Evolutionary conservation across 148 eudicot species (phyloP).

Genomic region (Camellia lanceoleosa): DNA sequence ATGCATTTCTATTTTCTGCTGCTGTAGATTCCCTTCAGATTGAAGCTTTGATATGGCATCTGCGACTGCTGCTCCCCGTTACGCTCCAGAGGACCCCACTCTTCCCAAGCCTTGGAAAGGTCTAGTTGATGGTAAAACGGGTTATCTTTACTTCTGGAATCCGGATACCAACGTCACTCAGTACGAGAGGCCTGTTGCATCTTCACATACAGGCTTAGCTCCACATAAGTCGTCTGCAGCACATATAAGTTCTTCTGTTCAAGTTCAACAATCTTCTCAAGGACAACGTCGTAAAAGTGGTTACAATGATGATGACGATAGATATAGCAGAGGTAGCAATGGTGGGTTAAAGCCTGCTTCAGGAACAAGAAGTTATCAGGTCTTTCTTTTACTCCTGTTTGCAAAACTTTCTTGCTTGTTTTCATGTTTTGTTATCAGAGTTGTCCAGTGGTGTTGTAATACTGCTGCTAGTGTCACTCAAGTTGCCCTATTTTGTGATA

Average conservation of each 20-base stretch:
- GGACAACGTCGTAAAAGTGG: slow-evolving; percentile 28
- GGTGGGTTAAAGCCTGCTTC: slow-evolving; percentile 30
- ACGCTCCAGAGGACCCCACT: slow-evolving; percentile 93
- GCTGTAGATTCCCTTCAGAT: slow-evolving; percentile 1
- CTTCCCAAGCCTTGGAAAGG: slow-evolving; percentile 98
- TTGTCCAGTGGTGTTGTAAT: not conserved
- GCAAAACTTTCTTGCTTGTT: not conserved
- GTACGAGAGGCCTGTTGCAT: slow-evolving; percentile 73
- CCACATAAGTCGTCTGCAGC: slow-evolving; percentile 31
- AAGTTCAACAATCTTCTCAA: slow-evolving; percentile 54
- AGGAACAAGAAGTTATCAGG: slow-evolving; percentile 53
- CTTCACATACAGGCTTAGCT: slow-evolving; percentile 26
- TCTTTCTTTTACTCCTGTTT: slow-evolving; percentile 14
- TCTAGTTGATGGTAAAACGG: slow-evolving; percentile 85
- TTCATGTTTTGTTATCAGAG: not conserved
- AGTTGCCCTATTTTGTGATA: not conserved
- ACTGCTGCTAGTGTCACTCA: no score
- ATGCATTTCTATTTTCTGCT: not conserved
- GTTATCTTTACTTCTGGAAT: slow-evolving; percentile 90
- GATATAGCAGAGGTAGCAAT: slow-evolving; percentile 34
- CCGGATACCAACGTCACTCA: slow-evolving; percentile 95
- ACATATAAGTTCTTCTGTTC: slow-evolving; percentile 56
- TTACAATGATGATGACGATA: slow-evolving; percentile 43
- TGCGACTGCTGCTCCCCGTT: slow-evolving; percentile 65
- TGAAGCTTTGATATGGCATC: slow-evolving; percentile 37